Base-by-base conservation (phyloP, 805 yeast species). In the Pichia eremophila region DNA sequence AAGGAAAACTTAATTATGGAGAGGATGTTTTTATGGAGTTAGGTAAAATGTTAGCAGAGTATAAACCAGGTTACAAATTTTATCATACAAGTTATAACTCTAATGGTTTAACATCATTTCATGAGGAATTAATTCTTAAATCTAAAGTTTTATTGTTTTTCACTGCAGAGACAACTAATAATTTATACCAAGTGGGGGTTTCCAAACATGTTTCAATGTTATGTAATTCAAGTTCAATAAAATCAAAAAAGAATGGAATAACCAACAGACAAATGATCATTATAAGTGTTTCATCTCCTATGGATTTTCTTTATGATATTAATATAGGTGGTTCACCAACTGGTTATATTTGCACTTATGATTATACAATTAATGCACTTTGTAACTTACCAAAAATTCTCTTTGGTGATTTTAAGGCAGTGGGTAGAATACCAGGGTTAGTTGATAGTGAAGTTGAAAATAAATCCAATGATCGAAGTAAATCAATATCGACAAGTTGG, bases 11-110 rank as follows among this genome's bases (percentile, higher is more conserved):
- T 5, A 35, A 44, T 44, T 55, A 54, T 5, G 79, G 79, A 2
- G 81, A 77, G 52, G 79, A 74, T 45, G 74, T 76, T 7, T 74
- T 78, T 51, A 71, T 70, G 50, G 70, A 72, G 38, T 74, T 78
- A 54, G 84, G 83, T 8, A 66, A 68, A 28, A 54, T 66, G 42
- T 52, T 78, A 25, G 65, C 77, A 8, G 60, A 67, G 36, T 71
- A 69, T 45, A 54, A 53, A 15, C 55, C 57, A 39, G 60, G 72
- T 6, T 77, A 73, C 52, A 75, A 74, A 49, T 76, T 79, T 2
- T 57, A 73, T 11, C 85, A 79, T 57, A 77, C 83, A 1, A 73
- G 80, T 4, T 79, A 79, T 55, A 79, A 83, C 0, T 83, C 75
- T 4, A 74, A 75, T 51, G 79, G 79, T 2, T 64, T 79, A 36